Evolutionary conservation across 192 early-diverging fungal genomes (phyloP).

Genomic region (Chytriomyces sp.): DNA sequence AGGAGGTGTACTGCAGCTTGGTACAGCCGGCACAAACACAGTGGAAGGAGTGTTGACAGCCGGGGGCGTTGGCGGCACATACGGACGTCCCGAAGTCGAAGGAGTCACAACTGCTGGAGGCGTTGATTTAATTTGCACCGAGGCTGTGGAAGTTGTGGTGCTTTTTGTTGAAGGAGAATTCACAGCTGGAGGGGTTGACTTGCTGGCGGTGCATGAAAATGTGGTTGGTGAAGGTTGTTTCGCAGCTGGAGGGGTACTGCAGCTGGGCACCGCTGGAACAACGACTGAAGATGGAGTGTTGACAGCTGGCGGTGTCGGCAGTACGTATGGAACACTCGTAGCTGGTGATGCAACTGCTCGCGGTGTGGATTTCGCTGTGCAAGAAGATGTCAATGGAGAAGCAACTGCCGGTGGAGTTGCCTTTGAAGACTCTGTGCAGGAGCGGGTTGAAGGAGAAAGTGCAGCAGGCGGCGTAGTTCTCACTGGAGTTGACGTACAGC

Average conservation of each 20-base stretch:
- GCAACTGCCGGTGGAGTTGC: not conserved
- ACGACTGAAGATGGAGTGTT: not conserved
- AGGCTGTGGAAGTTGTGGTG: not conserved
- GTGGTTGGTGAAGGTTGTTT: not conserved
- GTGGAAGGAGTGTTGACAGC: not conserved
- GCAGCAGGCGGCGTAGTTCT: not conserved
- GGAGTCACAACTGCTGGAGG: conserved; percentile 10
- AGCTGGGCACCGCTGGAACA: conserved; percentile 9
- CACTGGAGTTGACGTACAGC: not conserved
- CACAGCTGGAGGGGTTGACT: not conserved
- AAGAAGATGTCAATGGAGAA: not conserved
- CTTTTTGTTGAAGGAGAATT: not conserved
- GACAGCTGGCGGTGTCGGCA: conserved; percentile 10
- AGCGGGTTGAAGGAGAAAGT: too few relatives aligned
- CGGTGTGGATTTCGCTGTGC: too few relatives aligned
- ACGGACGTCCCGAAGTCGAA: not conserved
- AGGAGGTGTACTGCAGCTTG: conserved; percentile 14
- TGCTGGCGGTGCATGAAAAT: not conserved
- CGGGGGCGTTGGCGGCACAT: conserved; percentile 17
- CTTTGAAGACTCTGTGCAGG: too few relatives aligned
- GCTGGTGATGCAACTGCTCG: too few relatives aligned
- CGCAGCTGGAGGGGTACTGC: not conserved
- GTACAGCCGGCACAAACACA: conserved; percentile 3
- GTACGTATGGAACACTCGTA: not conserved
- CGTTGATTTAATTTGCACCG: not conserved